Percentiles rank a stretch among this genome's conserved stretches.
Conservation (phyloP, 1,284 basidiomycete genomes). For the Golubevia sp. region DNA sequence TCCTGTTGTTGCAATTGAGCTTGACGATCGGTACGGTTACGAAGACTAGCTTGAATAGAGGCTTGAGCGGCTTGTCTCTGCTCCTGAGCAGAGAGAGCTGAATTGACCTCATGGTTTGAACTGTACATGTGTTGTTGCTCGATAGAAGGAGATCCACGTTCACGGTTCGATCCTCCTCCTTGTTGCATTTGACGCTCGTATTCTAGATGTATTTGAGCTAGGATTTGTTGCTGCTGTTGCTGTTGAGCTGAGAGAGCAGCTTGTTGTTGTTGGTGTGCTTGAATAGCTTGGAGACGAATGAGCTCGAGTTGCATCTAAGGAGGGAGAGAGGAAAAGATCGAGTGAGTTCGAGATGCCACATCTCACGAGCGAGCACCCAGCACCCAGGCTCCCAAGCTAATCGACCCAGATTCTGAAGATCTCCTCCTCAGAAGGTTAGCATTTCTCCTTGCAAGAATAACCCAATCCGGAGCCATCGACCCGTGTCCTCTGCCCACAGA, state of each 20-base stretch:
- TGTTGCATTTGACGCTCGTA: constrained; percentile 20
- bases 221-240: constrained; percentile 36
- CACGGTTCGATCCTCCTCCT: background rate
- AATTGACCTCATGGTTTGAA: background rate
- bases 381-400: no score
- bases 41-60: no score
- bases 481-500: background rate
- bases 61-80: background rate
- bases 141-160: background rate
- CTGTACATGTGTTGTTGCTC: background rate
- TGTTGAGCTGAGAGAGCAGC: constrained; percentile 10
- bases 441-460: no score
- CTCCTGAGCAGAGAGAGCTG: background rate
- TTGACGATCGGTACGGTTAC: no score
- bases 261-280: constrained; percentile 18
- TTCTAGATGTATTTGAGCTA: constrained; percentile 39
- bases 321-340: background rate
- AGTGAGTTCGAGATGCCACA: background rate
- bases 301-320: constrained; percentile 23
- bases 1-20: no score
- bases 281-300: constrained; percentile 33
- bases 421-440: no score
- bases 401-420: no score
- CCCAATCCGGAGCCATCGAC: no score
- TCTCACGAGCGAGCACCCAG: no score